Percentiles rank a stretch among this genome's conserved stretches.
Conservation (phyloP, 2,329 filamentous ascomycete genomes). For the Pleoardoris graminearum region DNA sequence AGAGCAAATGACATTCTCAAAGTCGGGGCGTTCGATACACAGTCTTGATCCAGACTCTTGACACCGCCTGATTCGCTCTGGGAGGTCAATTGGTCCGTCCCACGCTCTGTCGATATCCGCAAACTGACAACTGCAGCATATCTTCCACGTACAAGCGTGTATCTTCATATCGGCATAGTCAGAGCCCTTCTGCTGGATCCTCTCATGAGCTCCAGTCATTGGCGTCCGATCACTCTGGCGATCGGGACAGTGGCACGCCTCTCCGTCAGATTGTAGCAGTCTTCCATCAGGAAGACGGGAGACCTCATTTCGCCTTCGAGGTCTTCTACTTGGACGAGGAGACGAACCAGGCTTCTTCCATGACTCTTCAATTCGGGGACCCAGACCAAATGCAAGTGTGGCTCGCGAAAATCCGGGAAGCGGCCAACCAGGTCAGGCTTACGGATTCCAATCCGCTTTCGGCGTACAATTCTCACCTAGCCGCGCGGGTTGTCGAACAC, state of each 20-base stretch:
- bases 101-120: neutral
- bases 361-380: slow-evolving; percentile 67
- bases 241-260: slow-evolving; percentile 61
- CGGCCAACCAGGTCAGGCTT: slow-evolving; percentile 59
- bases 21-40: neutral
- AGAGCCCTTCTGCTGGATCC: slow-evolving; percentile 62
- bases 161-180: slow-evolving; percentile 57
- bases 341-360: slow-evolving; percentile 61
- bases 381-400: slow-evolving; percentile 67
- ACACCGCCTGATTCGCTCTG: neutral
- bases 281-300: slow-evolving; percentile 68
- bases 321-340: slow-evolving; percentile 70
- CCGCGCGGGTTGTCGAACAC: slow-evolving; percentile 64
- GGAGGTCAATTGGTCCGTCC: neutral
- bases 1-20: neutral
- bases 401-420: slow-evolving; percentile 64
- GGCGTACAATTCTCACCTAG: slow-evolving; percentile 64
- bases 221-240: slow-evolving; percentile 53
- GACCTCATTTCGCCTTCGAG: slow-evolving; percentile 68
- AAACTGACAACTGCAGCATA: slow-evolving; percentile 31
- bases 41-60: neutral
- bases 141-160: slow-evolving; percentile 45
- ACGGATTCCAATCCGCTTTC: slow-evolving; percentile 58
- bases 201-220: slow-evolving; percentile 63
- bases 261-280: slow-evolving; percentile 69